These are phyloP conservation scores for Lanmaoa pseudosensibilis DNA, from an alignment of 768 basidiomycete species.

Conservation along the genomic window DNA sequence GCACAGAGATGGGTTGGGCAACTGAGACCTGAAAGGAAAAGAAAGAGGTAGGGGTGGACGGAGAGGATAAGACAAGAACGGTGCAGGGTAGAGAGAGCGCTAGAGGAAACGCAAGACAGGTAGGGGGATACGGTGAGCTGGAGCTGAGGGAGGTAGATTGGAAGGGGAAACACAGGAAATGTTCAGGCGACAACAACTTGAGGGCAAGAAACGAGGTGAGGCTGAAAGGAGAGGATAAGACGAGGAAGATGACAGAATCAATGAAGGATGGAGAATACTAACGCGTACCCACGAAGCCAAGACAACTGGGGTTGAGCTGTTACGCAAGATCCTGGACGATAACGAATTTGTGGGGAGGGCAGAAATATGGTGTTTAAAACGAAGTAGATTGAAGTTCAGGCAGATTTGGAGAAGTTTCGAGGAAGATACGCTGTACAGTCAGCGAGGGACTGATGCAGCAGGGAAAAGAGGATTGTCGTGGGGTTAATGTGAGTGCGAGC, in stretches of 20 bases:
- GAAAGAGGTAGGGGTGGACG: neutral
- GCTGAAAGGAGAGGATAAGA: neutral
- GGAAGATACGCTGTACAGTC: neutral
- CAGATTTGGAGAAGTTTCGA: neutral
- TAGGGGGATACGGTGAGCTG: neutral
- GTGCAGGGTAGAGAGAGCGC: no score
- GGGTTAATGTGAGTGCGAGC: neutral
- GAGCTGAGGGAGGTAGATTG: neutral
- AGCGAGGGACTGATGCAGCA: neutral
- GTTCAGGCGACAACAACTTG: neutral
- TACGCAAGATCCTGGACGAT: no score
- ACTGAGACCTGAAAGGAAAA: no score
- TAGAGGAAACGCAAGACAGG: neutral
- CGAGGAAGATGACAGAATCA: neutral
- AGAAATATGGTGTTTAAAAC: no score
- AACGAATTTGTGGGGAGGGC: no score
- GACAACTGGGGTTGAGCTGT: neutral
- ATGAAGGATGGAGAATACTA: neutral
- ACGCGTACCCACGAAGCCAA: neutral
- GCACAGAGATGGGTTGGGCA: no score
- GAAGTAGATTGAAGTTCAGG: neutral
- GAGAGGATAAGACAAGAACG: neutral
- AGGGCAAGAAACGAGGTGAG: neutral
- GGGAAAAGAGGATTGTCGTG: neutral
- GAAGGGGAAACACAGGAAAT: no score